phyloP scores from a whole-genome alignment of 306 rosid genomes.

The Herpetospermum pedunculosum region DNA sequence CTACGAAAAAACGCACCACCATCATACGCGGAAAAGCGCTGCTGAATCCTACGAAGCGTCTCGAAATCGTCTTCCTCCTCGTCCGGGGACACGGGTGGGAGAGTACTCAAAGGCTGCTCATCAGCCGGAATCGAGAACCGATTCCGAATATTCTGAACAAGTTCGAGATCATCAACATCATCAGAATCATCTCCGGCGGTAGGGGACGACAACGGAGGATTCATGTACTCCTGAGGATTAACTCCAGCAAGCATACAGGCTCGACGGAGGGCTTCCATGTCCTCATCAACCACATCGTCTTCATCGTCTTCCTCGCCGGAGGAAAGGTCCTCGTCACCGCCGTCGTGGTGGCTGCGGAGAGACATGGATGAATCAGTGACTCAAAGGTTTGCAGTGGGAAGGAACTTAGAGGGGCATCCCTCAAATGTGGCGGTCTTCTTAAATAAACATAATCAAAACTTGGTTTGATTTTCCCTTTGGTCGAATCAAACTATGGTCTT shows the following conservation, averaged over 20 bases:
- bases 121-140: constrained; percentile 27
- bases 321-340: constrained; percentile 16
- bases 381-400: not conserved
- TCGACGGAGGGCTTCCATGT: constrained; percentile 52
- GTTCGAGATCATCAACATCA: constrained; percentile 29
- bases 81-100: constrained; percentile 33
- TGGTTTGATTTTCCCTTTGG: not conserved
- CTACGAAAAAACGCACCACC: constrained; percentile 23
- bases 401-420: not conserved
- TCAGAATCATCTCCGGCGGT: constrained; percentile 16
- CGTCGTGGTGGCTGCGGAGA: constrained; percentile 12
- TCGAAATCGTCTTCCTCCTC: constrained; percentile 59
- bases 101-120: constrained; percentile 17
- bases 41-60: constrained; percentile 42
- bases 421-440: not conserved
- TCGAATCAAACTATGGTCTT: not conserved
- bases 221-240: constrained; percentile 9
- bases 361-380: not conserved
- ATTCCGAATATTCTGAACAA: constrained; percentile 32
- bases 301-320: constrained; percentile 20
- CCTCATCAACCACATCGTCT: constrained; percentile 42
- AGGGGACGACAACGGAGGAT: not conserved
- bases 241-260: constrained; percentile 41
- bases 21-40: constrained; percentile 39
- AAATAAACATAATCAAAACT: not conserved